Base-by-base conservation (phyloP, 495 filamentous ascomycete species). In the Neurospora sp. region DNA sequence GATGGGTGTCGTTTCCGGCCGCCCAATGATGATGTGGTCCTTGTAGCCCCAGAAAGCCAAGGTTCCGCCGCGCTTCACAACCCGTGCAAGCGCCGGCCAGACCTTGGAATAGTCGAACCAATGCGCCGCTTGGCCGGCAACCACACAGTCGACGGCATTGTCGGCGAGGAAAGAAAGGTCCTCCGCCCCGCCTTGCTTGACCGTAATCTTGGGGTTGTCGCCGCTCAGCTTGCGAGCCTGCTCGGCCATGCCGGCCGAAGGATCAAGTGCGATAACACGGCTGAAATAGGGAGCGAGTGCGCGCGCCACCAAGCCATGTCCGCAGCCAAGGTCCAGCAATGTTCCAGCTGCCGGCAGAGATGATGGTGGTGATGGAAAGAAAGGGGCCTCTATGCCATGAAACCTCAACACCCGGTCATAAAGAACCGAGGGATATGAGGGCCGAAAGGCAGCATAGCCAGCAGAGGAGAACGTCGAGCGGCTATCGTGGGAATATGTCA, bases 31-130 rank as follows among this genome's bases (percentile, higher is more conserved):
- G 40, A 87, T 80, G 75, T 84, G 85, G 75, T 91, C 90, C 73
- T 86, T 88, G 74, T 91, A 91, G 5, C 89, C 88, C 88, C 88
- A 90, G 73, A 87, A 87, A 1, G 88, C 88, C 16, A 91, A 70
- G 6, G 88, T 88, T 23, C 89, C 90, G 27, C 86, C 86, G 3
- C 76, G 79, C 60, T 86, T 83, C 6, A 91, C 75, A 2, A 89
- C 83, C 9, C 87, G 81, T 12, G 80, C 80, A 71, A 92, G 81
- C 72, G 89, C 88, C 6, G 83, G 83, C 85, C 88, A 91, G 10
- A 86, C 82, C 27, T 79, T 79, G 11, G 71, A 42, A 74, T 86
- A 86, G 74, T 90, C 83, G 77, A 92, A 91, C 90, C 89, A 92
- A 77, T 91, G 90, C 75, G 88, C 90, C 18, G 89, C 88, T 75